Evolutionary conservation across 805 yeast genomes (phyloP).

Genomic region (Starmerella gropengiesseri): DNA sequence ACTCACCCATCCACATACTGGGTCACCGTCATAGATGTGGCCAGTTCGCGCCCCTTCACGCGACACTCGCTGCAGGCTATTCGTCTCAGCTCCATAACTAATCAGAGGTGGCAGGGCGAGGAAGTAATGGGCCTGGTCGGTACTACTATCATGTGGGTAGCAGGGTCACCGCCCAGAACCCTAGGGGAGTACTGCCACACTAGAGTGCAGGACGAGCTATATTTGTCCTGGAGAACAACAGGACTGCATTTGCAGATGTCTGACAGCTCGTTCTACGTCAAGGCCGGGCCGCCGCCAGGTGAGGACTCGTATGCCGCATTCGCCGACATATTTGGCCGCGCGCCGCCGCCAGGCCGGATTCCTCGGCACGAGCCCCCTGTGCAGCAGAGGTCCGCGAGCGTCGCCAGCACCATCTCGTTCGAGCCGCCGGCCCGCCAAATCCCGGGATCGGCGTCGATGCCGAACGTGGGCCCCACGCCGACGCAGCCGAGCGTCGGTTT

Average conservation of each 20-base stretch:
- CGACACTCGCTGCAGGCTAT: too few species aligned
- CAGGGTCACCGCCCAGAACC: too few species aligned
- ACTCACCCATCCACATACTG: too few species aligned
- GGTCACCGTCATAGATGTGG: too few species aligned
- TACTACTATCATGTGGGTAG: too few species aligned
- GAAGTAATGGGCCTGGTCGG: too few species aligned
- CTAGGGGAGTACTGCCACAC: slow-evolving; percentile 5
- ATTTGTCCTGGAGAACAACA: not conserved
- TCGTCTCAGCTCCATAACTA: too few species aligned
- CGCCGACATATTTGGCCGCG: slow-evolving; percentile 29
- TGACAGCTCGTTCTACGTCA: slow-evolving; percentile 8
- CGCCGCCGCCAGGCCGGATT: slow-evolving; percentile 30
- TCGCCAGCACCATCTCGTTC: slow-evolving; percentile 3
- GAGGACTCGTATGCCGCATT: slow-evolving; percentile 26
- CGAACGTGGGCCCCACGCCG: slow-evolving; percentile 7
- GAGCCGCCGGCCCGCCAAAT: not conserved
- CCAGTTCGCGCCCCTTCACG: too few species aligned
- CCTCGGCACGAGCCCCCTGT: slow-evolving; percentile 5
- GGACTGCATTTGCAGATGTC: slow-evolving; percentile 10
- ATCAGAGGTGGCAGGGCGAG: too few species aligned
- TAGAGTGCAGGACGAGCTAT: not conserved
- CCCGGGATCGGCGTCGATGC: slow-evolving; percentile 8
- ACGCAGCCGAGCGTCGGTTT: slow-evolving; percentile 3
- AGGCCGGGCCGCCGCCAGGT: slow-evolving; percentile 1
- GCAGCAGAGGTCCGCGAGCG: slow-evolving; percentile 11